Evolutionary conservation across 345 rosid genomes (phyloP).

Genomic region (Brassica cretica): DNA sequence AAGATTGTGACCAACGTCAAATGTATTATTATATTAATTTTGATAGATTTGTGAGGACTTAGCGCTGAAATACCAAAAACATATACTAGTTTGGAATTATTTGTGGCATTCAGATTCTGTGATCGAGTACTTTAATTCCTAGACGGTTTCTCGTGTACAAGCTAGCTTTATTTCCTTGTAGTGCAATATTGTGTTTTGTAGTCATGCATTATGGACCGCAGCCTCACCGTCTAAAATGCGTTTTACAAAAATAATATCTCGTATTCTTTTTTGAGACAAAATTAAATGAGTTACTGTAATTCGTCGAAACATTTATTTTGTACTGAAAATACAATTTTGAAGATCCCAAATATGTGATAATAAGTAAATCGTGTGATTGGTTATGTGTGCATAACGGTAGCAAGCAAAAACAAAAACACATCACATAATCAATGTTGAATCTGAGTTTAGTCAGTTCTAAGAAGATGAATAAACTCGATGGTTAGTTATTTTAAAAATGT

Average conservation of each 20-base stretch:
- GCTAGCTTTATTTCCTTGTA: background rate
- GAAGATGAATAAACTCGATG: no score
- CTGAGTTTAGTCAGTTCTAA: no score
- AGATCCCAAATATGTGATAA: background rate
- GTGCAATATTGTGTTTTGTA: background rate
- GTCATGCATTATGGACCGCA: background rate
- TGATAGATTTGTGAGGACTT: background rate
- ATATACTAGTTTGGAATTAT: background rate
- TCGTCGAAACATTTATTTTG: background rate
- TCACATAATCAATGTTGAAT: background rate
- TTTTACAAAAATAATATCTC: background rate
- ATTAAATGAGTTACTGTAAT: background rate
- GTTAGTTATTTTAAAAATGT: no score
- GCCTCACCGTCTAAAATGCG: background rate
- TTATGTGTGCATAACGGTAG: background rate
- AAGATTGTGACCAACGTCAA: background rate
- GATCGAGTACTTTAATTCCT: background rate
- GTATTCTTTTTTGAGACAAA: background rate
- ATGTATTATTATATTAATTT: background rate
- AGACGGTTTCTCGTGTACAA: background rate
- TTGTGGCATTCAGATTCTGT: background rate
- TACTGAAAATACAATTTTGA: background rate
- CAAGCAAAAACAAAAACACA: background rate
- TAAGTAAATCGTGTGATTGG: background rate
- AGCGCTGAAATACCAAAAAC: background rate